Evolutionary conservation across 164 flowering plant genomes (phyloP).

Genomic region (Amborella trichopoda): DNA sequence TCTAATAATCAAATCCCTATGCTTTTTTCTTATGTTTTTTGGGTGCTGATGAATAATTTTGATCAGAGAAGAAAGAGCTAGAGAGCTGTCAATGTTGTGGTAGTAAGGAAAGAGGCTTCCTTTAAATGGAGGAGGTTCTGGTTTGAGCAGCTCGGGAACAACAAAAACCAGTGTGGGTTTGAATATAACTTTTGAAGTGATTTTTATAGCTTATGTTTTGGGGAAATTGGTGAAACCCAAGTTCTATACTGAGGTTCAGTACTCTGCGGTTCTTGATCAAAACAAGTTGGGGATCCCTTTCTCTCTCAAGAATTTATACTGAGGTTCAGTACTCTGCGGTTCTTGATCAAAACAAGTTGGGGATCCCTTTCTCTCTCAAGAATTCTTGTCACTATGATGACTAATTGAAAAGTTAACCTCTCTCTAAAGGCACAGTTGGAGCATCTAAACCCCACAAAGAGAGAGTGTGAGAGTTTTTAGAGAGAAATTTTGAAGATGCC

Average conservation of each 20-base stretch:
- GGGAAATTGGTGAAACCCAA: conserved; percentile 79
- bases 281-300: conserved; percentile 35
- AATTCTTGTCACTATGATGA: too few relatives aligned
- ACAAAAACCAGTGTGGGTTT: conserved; percentile 27
- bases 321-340: too few relatives aligned
- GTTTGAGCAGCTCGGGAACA: conserved; percentile 52
- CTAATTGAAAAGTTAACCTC: too few relatives aligned
- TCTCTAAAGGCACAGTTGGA: too few relatives aligned
- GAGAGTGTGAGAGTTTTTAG: too few relatives aligned
- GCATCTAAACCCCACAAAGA: too few relatives aligned
- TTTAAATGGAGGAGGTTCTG: conserved; percentile 66
- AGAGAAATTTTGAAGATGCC: too few relatives aligned
- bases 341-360: too few relatives aligned
- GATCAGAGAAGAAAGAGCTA: conserved; percentile 80
- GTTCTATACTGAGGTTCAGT: conserved; percentile 47
- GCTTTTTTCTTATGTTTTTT: neutral
- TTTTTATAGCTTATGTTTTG: conserved; percentile 67
- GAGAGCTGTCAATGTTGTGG: conserved; percentile 29
- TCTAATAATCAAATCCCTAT: too few relatives aligned
- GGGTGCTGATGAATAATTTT: conserved; percentile 55
- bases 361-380: too few relatives aligned
- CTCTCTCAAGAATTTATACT: conserved; percentile 47
- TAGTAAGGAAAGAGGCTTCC: conserved; percentile 60
- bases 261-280: conserved; percentile 34
- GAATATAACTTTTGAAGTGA: conserved; percentile 38